phyloP scores from a whole-genome alignment of 176 grass and related monocot genomes.

The Hyparrhenia diplandra region DNA sequence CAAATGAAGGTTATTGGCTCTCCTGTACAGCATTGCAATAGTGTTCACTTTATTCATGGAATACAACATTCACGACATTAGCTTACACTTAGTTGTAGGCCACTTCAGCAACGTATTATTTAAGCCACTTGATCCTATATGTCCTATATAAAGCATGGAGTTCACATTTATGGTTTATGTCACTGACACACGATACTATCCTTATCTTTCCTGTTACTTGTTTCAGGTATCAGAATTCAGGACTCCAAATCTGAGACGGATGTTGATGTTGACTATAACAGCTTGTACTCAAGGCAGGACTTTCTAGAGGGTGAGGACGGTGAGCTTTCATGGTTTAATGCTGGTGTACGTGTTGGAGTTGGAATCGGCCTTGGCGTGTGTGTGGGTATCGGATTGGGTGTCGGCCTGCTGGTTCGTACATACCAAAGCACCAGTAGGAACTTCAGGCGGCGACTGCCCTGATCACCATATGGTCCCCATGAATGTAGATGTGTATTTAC shows the following conservation, averaged over 20 bases:
- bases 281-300: conserved; percentile 51
- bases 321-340: conserved; percentile 96
- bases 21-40: not conserved
- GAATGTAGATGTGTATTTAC: conserved; percentile 39
- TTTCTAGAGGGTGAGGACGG: conserved; percentile 80
- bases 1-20: not conserved
- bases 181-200: not conserved
- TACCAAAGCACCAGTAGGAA: conserved; percentile 75
- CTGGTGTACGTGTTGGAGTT: conserved; percentile 79
- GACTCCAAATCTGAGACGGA: conserved; percentile 48
- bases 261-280: conserved; percentile 58
- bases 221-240: conserved; percentile 66
- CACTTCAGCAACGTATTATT: not conserved
- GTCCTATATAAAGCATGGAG: not conserved
- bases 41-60: not conserved
- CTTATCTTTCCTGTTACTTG: conserved; percentile 8
- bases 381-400: conserved; percentile 82
- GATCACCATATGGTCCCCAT: conserved; percentile 24
- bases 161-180: not conserved
- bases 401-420: conserved; percentile 70
- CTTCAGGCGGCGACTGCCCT: conserved; percentile 61
- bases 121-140: not conserved
- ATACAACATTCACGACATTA: not conserved
- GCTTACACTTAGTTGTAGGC: not conserved
- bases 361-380: conserved; percentile 92